Percentiles rank a stretch among this genome's conserved stretches.
Conservation (phyloP, 2,329 filamentous ascomycete species). For the Penicillium corylophilum region DNA sequence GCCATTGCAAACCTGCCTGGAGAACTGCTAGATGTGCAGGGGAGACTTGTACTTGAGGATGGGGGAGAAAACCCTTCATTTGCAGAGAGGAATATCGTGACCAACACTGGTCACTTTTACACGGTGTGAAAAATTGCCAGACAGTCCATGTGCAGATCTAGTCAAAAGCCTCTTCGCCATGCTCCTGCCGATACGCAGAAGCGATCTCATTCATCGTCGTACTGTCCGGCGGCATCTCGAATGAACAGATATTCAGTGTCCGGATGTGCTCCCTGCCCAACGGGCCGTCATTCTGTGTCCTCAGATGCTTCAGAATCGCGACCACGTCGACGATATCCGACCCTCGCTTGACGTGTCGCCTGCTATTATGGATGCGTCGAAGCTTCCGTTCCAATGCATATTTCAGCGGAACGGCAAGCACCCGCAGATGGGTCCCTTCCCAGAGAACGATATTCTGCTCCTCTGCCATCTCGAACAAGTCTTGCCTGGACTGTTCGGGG, state of each 20-base stretch:
- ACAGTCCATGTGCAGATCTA: not conserved
- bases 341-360: constrained; percentile 23
- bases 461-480: constrained; percentile 29
- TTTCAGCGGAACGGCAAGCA: constrained; percentile 35
- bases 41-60: constrained; percentile 23
- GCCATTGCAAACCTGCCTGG: constrained; percentile 10
- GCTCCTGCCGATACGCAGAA: constrained; percentile 26
- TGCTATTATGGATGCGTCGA: constrained; percentile 27
- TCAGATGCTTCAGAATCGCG: constrained; percentile 29
- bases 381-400: constrained; percentile 39
- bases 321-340: constrained; percentile 31
- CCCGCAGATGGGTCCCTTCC: constrained; percentile 26
- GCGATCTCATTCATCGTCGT: constrained; percentile 31
- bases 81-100: constrained; percentile 26
- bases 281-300: constrained; percentile 20
- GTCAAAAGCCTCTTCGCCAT: constrained; percentile 25
- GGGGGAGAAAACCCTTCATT: constrained; percentile 21
- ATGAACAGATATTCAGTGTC: constrained; percentile 28
- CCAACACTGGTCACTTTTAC: constrained; percentile 28
- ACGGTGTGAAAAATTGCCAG: constrained; percentile 18
- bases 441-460: constrained; percentile 34
- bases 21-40: constrained; percentile 11
- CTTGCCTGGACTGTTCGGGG: constrained; percentile 19
- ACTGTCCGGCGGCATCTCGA: constrained; percentile 29
- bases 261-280: constrained; percentile 28